Base-by-base conservation (phyloP, 495 filamentous ascomycete species). In the Penicillium herquei region DNA sequence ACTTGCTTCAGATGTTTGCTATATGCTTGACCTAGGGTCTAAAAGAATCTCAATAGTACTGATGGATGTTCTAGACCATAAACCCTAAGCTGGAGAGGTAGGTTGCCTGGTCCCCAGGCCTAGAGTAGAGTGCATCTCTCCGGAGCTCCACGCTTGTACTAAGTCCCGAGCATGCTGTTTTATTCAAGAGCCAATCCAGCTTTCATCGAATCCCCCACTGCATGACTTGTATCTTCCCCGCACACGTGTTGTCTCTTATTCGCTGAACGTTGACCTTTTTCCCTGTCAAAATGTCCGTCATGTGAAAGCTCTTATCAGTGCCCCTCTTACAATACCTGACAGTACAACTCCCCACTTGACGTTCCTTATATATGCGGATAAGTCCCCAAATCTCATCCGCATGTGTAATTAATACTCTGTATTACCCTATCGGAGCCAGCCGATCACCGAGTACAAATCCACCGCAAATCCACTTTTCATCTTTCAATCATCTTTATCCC, bases 351-450 rank as follows among this genome's bases (percentile, higher is more conserved):
- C 34, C n/a, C 49, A 37, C 34, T 26, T 12, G 6, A 11, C 14
- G 11, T 17, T 37, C 11, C 9, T 21, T 11, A 21, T 12, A 6
- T 33, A 10, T 8, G 43, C 43, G 43, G 43, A n/a, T 10, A 9
- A 46, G 21, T 5, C 7, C 43, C 3, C 6, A 3, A 7, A n/a
- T 32, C 26, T 32, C 43, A 31, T 11, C 43, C 43, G 43, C 43
- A 7, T 1, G 3, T 14, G 43, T 52, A 60, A 34, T 41, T 53
- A 53, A 32, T 3, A 7, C 1, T 3, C 6, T 1, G 21, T 51
- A 52, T 34, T n/a, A 18, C 21, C 42, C 50, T 59, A 49, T 50
- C 68, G 68, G 68, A 65, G 50, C 39, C 55, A 49, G 68, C 65
- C 67, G 69, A 64, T 48, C 40, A 43, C 65, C 60, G 62, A 57